Base-by-base conservation (phyloP, 2,329 filamentous ascomycete genomes). In the Zymoseptoria brevis region DNA sequence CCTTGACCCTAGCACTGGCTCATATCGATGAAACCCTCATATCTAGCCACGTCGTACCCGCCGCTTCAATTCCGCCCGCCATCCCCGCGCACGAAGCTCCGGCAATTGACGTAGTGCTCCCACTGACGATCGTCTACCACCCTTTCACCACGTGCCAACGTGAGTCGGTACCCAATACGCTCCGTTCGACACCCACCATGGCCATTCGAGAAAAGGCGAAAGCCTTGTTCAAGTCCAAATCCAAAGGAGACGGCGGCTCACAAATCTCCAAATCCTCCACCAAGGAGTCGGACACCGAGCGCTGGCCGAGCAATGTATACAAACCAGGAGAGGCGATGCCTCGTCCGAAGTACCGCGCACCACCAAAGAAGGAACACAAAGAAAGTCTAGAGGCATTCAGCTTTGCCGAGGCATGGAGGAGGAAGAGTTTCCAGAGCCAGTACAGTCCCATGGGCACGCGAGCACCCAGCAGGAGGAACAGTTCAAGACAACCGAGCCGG, bases 281-380 rank as follows among this genome's bases (percentile, higher is more conserved):
- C 19, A 62, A 63, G 57, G 61, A 68, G 26, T 71, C 70, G 45
- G 62, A 67, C 59, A 62, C 64, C 56, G 66, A 70, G 11, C 69
- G 73, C 61, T 75, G 71, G 65, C 73, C 77, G 19, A 74, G 71
- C 66, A 76, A 77, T 60, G 75, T 78, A 64, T 80, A 80, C 71
- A 75, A 77, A 67, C 78, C 78, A 6, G 78, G 77, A 67, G 78
- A 81, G 70, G 74, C 77, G 59, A 79, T 81, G 76, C 78, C 78
- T 4, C 74, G 75, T 21, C 70, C 77, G 19, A 81, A 81, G 63
- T 81, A 81, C 67, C 74, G 78, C 50, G 72, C 75, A 24, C 75
- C 76, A 8, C 77, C 79, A 50, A 75, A 75, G 59, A 78, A 79
- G 50, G 75, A 78, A 64, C 78, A 81, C 74, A 79, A 78, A 67